Base-by-base conservation (phyloP, 106 monocot genomes). In the Apostasia ramifera region DNA sequence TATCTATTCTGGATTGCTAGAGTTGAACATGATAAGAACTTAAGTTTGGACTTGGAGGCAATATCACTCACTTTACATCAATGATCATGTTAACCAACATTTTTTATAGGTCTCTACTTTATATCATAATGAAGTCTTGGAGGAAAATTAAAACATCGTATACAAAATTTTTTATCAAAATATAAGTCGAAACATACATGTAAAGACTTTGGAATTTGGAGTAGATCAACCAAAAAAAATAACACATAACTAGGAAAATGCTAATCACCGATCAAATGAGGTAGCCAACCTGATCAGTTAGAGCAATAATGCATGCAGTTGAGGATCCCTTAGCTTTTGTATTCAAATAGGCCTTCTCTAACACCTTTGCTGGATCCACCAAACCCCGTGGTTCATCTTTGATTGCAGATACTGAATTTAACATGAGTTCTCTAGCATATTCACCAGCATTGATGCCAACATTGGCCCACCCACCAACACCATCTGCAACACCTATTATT, bases 381-480 rank as follows among this genome's bases (percentile, higher is more conserved):
- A 79, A 77, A 11, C 86, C 86, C 66, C 81, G 81, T 8, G 83
- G 86, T 51, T 85, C 81, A 72, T 90, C 80, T 73, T 69, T 69
- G 49, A 90, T 81, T 44, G 86, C 90, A 76, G 66, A 45, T 13
- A 83, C 83, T 53, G 85, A 83, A 76, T 90, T 73, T 71, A 81
- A 56, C 90, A 86, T 90, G 43, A 90, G 81, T 66, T 90, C 86
- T 71, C 78, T 77, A 41, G 90, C 80, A 83, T 90, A 90, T 58
- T 78, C 59, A 46, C 85, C 89, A 47, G 85, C 71, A 78, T 90
- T 76, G 67, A 90, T 66, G 60, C 90, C 86, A 73, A 78, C 70
- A 12, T 83, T 81, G 59, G 90, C 85, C 90, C 90, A 90, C 3
- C 90, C 90, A 73, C 86, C 90, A 74, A 90, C 86, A 73, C 90